Evolutionary conservation across 805 yeast species (phyloP), one percentile per base, ranked within the genome.

Genomic region (Lipomyces kockii): DNA sequence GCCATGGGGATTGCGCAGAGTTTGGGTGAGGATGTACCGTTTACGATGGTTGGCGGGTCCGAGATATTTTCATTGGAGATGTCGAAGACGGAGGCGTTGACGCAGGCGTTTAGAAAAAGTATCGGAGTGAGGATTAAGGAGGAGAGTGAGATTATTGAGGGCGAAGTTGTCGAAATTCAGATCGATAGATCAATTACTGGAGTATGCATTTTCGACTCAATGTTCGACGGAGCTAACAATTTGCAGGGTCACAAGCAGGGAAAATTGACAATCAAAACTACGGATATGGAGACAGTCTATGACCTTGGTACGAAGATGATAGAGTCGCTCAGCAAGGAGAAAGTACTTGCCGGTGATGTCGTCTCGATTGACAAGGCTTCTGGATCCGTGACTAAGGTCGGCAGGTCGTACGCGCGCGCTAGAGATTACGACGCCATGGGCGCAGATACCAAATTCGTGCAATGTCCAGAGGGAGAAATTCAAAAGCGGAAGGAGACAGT

Each of bases 391-490:
- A 88, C 95, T 64, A 92, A 94, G 79, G 86, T 95, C 72, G 99
- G 99, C 68, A 88, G 97, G 80, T 93, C 98, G 0, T 96, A 92
- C 80, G 89, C 98, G 5, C 87, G 98, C 74, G 96, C 98, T 5
- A 86, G 99, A 74, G 99, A 95, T 80, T 95, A 95, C 79, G 99
- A 95, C 80, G 97, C 98, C 57, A 92, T 92, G 97, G 97, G 97
- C 25, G 97, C 98, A 63, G 98, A 96, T 72, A 93, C 97, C 60
- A 93, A 92, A 80, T 95, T 95, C 78, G 97, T 95, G 66, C 98
- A 95, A 80, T 90, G 97, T 78, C 99, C 99, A 52, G 98, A 95
- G 78, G 99, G 99, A 65, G 99, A 95, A 82, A 86, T 95, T 76
- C 99, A 95, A 82, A 91, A 91, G 77, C 88, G 98, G 76, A 92